Conservation (phyloP, 2,329 filamentous ascomycete genomes). For the Chrysoporthe cubensis region DNA sequence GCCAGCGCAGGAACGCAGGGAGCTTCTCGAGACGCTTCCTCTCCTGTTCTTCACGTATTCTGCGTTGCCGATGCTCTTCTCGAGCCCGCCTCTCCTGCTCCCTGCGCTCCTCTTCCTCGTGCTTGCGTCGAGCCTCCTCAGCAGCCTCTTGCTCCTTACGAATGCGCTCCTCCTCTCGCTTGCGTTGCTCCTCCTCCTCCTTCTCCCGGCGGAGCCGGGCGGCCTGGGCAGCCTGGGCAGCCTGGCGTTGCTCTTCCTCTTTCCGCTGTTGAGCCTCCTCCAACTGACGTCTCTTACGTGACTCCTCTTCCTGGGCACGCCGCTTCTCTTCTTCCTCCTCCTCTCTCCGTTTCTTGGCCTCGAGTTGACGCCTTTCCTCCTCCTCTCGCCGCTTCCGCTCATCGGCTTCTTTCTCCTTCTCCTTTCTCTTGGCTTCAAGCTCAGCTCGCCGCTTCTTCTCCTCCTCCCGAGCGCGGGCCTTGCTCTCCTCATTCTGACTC, state of each 20-base stretch:
- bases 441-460: conserved; percentile 37
- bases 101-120: conserved; percentile 56
- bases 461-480: conserved; percentile 33
- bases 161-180: conserved; percentile 48
- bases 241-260: conserved; percentile 47
- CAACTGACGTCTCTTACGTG: conserved; percentile 39
- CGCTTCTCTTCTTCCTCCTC: conserved; percentile 44
- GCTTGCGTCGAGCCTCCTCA: conserved; percentile 53
- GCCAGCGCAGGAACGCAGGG: conserved; percentile 64
- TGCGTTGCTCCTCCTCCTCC: conserved; percentile 38
- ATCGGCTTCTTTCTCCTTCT: conserved; percentile 38
- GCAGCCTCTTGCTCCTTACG: conserved; percentile 52
- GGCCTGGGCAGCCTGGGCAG: conserved; percentile 43
- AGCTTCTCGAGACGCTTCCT: conserved; percentile 58
- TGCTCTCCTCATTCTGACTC: conserved; percentile 34
- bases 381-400: conserved; percentile 33
- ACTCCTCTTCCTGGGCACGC: conserved; percentile 36
- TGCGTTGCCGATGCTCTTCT: conserved; percentile 48
- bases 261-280: conserved; percentile 37
- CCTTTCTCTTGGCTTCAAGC: conserved; percentile 35
- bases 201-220: conserved; percentile 55
- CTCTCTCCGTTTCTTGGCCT: conserved; percentile 38
- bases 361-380: conserved; percentile 29
- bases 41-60: conserved; percentile 59
- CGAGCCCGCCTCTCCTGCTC: conserved; percentile 54